These are phyloP conservation scores for Fusarium bactridioides DNA, from an alignment of 2,329 filamentous ascomycete species.

Conservation along the genomic window DNA sequence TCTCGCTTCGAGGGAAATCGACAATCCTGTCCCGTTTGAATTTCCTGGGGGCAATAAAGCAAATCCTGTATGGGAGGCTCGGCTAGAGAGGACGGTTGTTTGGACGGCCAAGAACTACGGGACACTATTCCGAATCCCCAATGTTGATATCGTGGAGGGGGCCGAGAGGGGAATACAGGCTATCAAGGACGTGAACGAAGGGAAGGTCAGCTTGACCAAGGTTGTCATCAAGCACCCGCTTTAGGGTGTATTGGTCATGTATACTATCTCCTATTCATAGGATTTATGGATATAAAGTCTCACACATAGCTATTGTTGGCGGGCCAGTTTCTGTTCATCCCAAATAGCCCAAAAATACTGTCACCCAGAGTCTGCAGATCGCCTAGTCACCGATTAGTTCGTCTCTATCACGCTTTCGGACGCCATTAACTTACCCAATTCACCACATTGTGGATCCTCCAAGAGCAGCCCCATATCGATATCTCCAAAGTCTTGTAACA, in stretches of 20 bases:
- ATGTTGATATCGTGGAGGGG: not conserved
- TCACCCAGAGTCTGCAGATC: not conserved
- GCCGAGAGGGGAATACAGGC: not conserved
- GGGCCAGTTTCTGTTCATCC: not conserved
- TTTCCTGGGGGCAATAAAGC: not conserved
- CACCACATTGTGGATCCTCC: not conserved
- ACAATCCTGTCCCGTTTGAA: not conserved
- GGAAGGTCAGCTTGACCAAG: not conserved
- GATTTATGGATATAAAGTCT: accelerated
- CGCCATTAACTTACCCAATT: accelerated
- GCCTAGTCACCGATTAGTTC: not conserved
- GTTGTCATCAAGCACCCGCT: not conserved
- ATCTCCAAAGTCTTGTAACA: not conserved
- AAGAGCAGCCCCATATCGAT: not conserved
- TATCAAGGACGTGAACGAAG: not conserved
- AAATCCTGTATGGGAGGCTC: not conserved
- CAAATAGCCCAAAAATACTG: not conserved
- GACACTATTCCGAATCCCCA: not conserved
- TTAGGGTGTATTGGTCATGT: not conserved
- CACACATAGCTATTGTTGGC: not conserved
- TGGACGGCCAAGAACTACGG: not conserved
- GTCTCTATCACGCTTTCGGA: too few relatives aligned
- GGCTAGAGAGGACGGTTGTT: not conserved
- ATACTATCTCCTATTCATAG: not conserved
- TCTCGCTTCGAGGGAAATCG: not conserved